Conservation (phyloP, 2,329 filamentous ascomycete genomes). For the Podosphaera xanthii region DNA sequence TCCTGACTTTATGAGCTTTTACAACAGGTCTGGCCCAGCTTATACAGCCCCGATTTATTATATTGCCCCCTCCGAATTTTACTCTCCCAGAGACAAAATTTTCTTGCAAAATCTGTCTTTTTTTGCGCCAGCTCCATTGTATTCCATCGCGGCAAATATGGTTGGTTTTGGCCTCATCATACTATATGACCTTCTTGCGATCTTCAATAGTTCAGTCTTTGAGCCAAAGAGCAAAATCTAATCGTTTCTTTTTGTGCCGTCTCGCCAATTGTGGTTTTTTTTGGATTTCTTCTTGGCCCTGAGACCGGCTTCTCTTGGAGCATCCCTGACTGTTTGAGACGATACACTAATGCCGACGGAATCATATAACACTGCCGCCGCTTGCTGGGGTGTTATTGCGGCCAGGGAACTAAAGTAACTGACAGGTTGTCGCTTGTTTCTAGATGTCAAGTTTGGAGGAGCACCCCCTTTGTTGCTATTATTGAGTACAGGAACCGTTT, state of each 20-base stretch:
- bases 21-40: too few relatives aligned
- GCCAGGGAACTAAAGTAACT: neutral
- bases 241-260: too few relatives aligned
- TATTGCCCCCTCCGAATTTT: neutral
- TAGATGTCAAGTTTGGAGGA: neutral
- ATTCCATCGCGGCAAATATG: too few relatives aligned
- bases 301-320: neutral
- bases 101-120: neutral
- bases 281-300: neutral
- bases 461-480: neutral
- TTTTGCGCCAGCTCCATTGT: too few relatives aligned
- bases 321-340: neutral
- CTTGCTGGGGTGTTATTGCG: neutral
- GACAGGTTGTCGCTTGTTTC: neutral
- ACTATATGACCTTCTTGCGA: too few relatives aligned
- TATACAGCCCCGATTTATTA: neutral
- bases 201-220: too few relatives aligned
- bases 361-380: neutral
- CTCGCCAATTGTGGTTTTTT: neutral
- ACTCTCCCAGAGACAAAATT: neutral
- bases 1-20: too few relatives aligned
- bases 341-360: neutral
- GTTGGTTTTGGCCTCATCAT: too few relatives aligned
- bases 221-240: too few relatives aligned
- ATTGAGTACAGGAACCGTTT: neutral